Conservation (phyloP, 169 alveolate genomes). For the Plasmodium knowlesi region DNA sequence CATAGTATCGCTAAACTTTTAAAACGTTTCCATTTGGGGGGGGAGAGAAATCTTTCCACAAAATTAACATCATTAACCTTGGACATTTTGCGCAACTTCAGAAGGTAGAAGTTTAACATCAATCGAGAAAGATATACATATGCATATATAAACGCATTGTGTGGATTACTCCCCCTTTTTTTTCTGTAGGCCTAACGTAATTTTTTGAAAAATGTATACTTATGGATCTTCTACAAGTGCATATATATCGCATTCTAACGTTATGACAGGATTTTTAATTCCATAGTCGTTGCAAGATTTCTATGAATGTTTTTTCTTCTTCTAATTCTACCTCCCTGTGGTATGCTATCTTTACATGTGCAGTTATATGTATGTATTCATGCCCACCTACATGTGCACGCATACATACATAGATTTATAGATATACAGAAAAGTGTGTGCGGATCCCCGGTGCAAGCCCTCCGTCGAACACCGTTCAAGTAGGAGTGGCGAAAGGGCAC, state of each 20-base stretch:
- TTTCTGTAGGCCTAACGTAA: background rate
- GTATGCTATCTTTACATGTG: background rate
- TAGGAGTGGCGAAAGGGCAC: background rate
- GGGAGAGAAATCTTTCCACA: background rate
- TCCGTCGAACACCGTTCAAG: background rate
- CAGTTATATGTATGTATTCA: background rate
- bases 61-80: background rate
- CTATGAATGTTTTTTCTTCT: background rate
- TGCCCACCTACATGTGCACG: background rate
- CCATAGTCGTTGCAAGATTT: background rate
- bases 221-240: background rate
- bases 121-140: background rate
- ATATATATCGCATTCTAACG: background rate
- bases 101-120: background rate
- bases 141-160: constrained; percentile 2
- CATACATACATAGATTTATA: constrained; percentile 11
- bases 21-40: background rate
- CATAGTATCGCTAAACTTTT: background rate
- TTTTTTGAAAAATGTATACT: background rate
- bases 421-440: background rate
- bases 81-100: background rate
- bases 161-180: background rate
- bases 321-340: background rate
- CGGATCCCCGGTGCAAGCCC: background rate
- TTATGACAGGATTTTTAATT: background rate